Evolutionary conservation across 2,329 filamentous ascomycete species (phyloP), one percentile per base, ranked within the genome.

Genomic region (Stagonosporopsis tanaceti): DNA sequence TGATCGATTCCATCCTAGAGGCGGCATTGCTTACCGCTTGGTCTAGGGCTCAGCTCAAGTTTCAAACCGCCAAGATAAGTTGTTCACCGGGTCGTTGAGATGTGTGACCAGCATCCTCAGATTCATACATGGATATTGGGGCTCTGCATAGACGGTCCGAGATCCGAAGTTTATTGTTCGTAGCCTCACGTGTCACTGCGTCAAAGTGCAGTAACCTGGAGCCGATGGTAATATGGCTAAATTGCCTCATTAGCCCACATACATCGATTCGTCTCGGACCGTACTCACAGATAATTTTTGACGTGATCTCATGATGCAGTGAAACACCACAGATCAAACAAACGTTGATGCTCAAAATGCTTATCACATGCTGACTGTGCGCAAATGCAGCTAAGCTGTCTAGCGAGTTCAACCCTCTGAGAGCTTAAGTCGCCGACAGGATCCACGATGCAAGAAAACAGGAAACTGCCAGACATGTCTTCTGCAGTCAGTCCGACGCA

Each of bases 161-260:
- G 20, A 57, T 57, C 54, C 54, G 48, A 37, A 38, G 39, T 57
- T 34, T 53, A 32, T 39, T 30, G 48, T 57, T 48, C 20, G 38
- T 47, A 25, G 30, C 22, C 48, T 53, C 50, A 57, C 54, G 54
- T 57, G 54, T 27, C 44, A 57, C 48, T 50, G 54, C 54, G 22
- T 57, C 44, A 44, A 57, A 45, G 50, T 53, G 48, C 48, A 57
- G 48, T 44, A 53, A 53, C 20, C 39, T 57, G 48, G 25, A 57
- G 48, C 54, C 54, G 54, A 53, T 53, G 34, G 44, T 57, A 57
- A 57, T 57, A 53, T 57, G 54, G 54, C 54, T 57, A 57, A 57
- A 57, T 57, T 53, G 48, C 39, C 45, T 50, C 39, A 53, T 53
- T 53, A 57, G 54, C 54, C 44, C 48, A 53, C 24, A 52, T 15